phyloP scores from a whole-genome alignment of 2,329 filamentous ascomycete genomes.

The Cladosporium velox region DNA sequence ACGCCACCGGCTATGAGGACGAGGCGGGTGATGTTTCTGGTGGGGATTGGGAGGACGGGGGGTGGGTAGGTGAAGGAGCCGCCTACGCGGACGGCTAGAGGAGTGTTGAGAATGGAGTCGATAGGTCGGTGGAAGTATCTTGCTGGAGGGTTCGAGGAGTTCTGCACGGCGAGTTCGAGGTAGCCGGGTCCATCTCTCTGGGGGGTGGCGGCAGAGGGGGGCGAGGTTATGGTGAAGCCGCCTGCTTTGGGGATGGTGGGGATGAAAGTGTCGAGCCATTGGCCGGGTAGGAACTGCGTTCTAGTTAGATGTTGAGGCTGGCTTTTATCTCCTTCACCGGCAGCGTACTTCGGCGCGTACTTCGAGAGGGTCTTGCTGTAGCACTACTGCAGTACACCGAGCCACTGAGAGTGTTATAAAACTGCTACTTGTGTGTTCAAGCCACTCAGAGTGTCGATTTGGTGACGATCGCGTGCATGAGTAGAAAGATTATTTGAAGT shows the following conservation, averaged over 20 bases:
- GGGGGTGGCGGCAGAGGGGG: constrained; percentile 53
- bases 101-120: constrained; percentile 58
- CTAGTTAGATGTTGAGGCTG: neutral
- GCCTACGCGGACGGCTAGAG: constrained; percentile 70
- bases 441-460: no score
- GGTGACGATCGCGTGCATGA: no score
- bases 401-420: no score
- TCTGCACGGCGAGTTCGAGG: constrained; percentile 77
- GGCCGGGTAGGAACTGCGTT: constrained; percentile 69
- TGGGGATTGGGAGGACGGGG: constrained; percentile 42
- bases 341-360: no score
- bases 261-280: constrained; percentile 84
- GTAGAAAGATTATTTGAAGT: no score
- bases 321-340: constrained; percentile 36
- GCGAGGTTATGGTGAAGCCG: constrained; percentile 84
- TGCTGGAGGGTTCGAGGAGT: constrained; percentile 70
- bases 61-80: constrained; percentile 82
- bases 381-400: no score
- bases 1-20: constrained; percentile 81
- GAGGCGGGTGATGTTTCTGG: constrained; percentile 55
- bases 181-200: constrained; percentile 45
- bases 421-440: no score
- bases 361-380: no score
- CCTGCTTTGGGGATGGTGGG: constrained; percentile 70
- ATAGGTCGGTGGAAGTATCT: constrained; percentile 70